Conservation (phyloP, 805 yeast genomes). For the Millerozyma miso region DNA sequence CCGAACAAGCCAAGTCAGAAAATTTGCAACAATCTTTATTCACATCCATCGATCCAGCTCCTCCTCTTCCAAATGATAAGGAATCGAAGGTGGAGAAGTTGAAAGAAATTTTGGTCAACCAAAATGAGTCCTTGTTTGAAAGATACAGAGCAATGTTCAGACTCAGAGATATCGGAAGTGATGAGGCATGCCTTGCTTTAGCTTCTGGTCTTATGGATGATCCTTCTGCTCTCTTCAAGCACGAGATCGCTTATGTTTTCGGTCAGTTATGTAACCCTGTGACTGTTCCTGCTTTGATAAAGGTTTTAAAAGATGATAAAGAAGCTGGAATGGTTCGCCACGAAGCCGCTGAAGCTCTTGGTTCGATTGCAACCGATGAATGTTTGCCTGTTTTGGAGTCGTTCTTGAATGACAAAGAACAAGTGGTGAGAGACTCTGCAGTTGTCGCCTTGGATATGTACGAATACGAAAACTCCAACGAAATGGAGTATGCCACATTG, state of each 20-base stretch:
- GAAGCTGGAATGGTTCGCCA: slow-evolving; percentile 99
- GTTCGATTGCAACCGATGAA: slow-evolving; percentile 94
- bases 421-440: slow-evolving; percentile 94
- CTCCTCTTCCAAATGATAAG: slow-evolving; percentile 72
- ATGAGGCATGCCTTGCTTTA: slow-evolving; percentile 88
- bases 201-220: slow-evolving; percentile 81
- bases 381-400: slow-evolving; percentile 82
- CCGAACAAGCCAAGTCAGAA: slow-evolving; percentile 63
- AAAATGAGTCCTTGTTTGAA: slow-evolving; percentile 74
- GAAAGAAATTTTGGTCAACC: slow-evolving; percentile 68
- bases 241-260: slow-evolving; percentile 96
- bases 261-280: slow-evolving; percentile 96
- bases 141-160: slow-evolving; percentile 99
- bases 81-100: slow-evolving; percentile 61
- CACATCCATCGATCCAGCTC: slow-evolving; percentile 95
- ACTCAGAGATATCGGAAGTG: slow-evolving; percentile 88
- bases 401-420: slow-evolving; percentile 75
- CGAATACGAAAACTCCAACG: slow-evolving; percentile 84
- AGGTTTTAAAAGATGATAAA: slow-evolving; percentile 66
- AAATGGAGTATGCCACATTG: slow-evolving; percentile 66
- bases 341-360: slow-evolving; percentile 98
- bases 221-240: slow-evolving; percentile 90
- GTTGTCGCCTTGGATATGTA: slow-evolving; percentile 97
- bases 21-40: slow-evolving; percentile 70
- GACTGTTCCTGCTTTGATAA: slow-evolving; percentile 80